Evolutionary conservation across 1,139 yeast genomes (phyloP).

Genomic region (Yarrowia galli): DNA sequence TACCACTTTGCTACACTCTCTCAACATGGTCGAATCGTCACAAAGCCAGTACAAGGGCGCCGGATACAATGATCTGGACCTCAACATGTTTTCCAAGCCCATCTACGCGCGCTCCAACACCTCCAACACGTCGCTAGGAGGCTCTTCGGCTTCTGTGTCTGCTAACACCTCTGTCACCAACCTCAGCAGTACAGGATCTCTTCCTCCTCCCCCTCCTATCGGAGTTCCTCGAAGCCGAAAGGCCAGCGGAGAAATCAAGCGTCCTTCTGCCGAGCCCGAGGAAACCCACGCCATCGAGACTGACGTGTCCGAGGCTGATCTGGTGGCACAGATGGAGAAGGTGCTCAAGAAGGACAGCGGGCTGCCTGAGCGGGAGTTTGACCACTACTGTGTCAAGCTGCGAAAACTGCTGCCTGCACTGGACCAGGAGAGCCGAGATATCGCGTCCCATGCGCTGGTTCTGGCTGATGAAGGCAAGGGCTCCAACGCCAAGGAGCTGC

Average conservation of each 20-base stretch:
- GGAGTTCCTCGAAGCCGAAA: conserved; percentile 28
- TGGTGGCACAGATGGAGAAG: conserved; percentile 39
- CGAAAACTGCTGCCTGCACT: conserved; percentile 44
- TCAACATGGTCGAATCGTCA: conserved; percentile 18
- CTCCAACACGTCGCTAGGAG: conserved; percentile 10
- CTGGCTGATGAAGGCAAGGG: conserved; percentile 40
- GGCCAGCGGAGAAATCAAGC: conserved; percentile 21
- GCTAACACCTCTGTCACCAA: conserved; percentile 23
- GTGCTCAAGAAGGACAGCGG: conserved; percentile 43
- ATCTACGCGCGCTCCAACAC: conserved; percentile 19
- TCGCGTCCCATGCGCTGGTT: conserved; percentile 44
- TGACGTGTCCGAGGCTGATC: conserved; percentile 20
- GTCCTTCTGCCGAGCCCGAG: conserved; percentile 10
- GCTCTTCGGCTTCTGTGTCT: conserved; percentile 5
- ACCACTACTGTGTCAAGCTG: conserved; percentile 54
- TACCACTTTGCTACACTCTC: not conserved
- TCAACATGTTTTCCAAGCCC: conserved; percentile 34
- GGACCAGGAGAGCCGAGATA: conserved; percentile 40
- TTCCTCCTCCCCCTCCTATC: conserved; percentile 32
- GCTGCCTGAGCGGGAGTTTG: conserved; percentile 53
- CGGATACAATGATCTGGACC: conserved; percentile 36
- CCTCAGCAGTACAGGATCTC: conserved; percentile 16
- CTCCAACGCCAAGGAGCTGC: conserved; percentile 48
- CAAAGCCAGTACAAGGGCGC: conserved; percentile 36
- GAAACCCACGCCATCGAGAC: not conserved